Percentiles rank a stretch among this genome's conserved stretches.
Evolutionary conservation across 1,284 basidiomycete genomes (phyloP).

Genomic region (Mycena citricolor): DNA sequence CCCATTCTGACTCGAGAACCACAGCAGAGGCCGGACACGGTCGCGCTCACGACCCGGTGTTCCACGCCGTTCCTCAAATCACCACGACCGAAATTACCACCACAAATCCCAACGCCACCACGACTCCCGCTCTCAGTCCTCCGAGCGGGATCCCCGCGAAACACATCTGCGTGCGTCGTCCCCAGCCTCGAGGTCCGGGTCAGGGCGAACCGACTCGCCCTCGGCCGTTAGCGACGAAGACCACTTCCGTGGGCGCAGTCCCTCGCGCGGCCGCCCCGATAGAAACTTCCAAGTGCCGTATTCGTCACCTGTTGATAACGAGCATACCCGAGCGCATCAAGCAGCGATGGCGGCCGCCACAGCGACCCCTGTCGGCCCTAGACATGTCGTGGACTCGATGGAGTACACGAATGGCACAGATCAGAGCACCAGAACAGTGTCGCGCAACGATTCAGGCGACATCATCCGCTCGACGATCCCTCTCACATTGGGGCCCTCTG

Average conservation of each 20-base stretch:
- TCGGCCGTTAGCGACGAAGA: slow-evolving; percentile 2
- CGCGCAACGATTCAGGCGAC: slow-evolving; percentile 7
- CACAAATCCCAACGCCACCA: background rate
- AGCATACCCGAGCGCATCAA: too few relatives aligned
- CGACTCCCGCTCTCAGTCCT: slow-evolving; percentile 4
- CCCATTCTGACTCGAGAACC: background rate
- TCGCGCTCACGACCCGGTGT: slow-evolving; percentile 7
- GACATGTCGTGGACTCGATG: too few relatives aligned
- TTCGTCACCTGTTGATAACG: too few relatives aligned
- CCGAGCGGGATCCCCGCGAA: slow-evolving; percentile 5
- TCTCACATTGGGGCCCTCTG: slow-evolving; percentile 17
- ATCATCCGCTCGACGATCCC: slow-evolving; percentile 19
- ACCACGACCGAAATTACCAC: too few relatives aligned
- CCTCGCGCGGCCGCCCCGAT: too few relatives aligned
- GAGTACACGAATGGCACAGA: too few relatives aligned
- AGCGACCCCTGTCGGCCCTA: too few relatives aligned
- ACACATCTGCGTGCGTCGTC: too few relatives aligned
- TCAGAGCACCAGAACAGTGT: too few relatives aligned
- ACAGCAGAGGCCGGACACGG: slow-evolving; percentile 14
- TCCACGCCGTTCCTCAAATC: background rate
- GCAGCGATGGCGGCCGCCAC: too few relatives aligned
- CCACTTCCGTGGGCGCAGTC: too few relatives aligned
- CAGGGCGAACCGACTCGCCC: slow-evolving; percentile 9
- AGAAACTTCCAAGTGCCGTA: too few relatives aligned
- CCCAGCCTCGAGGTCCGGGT: slow-evolving; percentile 15